These are phyloP conservation scores for Naganishia onofrii DNA, from an alignment of 768 basidiomycete species.

Conservation along the genomic window DNA sequence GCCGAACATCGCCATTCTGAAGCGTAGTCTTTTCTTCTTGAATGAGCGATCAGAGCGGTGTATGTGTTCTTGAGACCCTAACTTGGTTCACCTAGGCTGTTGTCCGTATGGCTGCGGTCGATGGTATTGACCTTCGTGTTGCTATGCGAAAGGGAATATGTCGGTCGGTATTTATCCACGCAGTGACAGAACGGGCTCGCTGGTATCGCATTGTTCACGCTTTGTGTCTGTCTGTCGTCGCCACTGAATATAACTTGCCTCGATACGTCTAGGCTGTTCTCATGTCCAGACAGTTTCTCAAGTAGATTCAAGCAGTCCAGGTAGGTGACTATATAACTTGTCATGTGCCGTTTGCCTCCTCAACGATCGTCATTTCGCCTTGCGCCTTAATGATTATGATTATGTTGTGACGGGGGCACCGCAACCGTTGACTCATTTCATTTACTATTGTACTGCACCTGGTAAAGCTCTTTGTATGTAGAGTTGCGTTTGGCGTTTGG, in stretches of 20 bases:
- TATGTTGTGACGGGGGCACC: too few relatives aligned
- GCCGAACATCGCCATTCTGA: slow-evolving; percentile 23
- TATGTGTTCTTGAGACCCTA: not conserved
- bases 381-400: too few relatives aligned
- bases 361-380: too few relatives aligned
- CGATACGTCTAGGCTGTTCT: not conserved
- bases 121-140: slow-evolving; percentile 10
- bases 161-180: slow-evolving; percentile 2
- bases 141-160: slow-evolving; percentile 22
- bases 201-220: slow-evolving; percentile 13
- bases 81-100: not conserved
- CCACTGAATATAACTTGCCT: too few relatives aligned
- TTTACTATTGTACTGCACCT: too few relatives aligned
- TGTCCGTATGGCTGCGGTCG: not conserved
- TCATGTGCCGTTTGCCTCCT: slow-evolving; percentile 1
- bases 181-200: not conserved
- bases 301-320: too few relatives aligned
- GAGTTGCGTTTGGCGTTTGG: too few relatives aligned
- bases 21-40: too few relatives aligned
- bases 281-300: not conserved
- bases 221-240: not conserved
- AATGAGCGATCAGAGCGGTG: not conserved
- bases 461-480: too few relatives aligned
- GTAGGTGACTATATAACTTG: not conserved
- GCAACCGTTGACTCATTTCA: too few relatives aligned